Percentiles rank a stretch among this genome's conserved stretches.
Conservation (phyloP, 179 eudicot genomes). For the Silene noctiflora region DNA sequence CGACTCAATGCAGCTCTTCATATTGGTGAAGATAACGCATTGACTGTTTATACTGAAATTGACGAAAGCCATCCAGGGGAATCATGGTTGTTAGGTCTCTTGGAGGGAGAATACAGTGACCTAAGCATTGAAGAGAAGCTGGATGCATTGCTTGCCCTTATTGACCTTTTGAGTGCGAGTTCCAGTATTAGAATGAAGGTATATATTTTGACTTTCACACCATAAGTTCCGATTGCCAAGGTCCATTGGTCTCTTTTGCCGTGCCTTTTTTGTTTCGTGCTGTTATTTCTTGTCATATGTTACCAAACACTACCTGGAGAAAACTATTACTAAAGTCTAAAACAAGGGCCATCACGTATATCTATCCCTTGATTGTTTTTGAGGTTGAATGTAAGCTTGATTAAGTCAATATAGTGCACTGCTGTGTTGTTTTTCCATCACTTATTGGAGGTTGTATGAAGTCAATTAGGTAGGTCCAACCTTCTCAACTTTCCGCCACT, state of each 20-base stretch:
- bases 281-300: background rate
- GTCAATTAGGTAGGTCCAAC: too few relatives aligned
- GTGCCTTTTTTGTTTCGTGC: background rate
- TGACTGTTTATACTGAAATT: slow-evolving; percentile 53
- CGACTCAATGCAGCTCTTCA: slow-evolving; percentile 20
- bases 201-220: slow-evolving; percentile 19
- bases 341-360: background rate
- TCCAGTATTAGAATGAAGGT: slow-evolving; percentile 79
- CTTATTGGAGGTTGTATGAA: too few relatives aligned
- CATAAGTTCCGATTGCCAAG: slow-evolving; percentile 11
- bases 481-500: too few relatives aligned
- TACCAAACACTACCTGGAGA: background rate
- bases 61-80: slow-evolving; percentile 96
- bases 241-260: background rate
- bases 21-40: slow-evolving; percentile 26
- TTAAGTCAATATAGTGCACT: too few relatives aligned
- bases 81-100: slow-evolving; percentile 77
- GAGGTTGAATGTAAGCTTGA: too few relatives aligned
- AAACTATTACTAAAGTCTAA: background rate
- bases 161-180: slow-evolving; percentile 76
- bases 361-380: background rate
- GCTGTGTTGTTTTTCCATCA: too few relatives aligned
- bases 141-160: slow-evolving; percentile 56
- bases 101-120: slow-evolving; percentile 96
- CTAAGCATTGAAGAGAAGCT: slow-evolving; percentile 87